phyloP scores from a whole-genome alignment of 352 stramenopile species.

The Globisporangium cylindrosporum region DNA sequence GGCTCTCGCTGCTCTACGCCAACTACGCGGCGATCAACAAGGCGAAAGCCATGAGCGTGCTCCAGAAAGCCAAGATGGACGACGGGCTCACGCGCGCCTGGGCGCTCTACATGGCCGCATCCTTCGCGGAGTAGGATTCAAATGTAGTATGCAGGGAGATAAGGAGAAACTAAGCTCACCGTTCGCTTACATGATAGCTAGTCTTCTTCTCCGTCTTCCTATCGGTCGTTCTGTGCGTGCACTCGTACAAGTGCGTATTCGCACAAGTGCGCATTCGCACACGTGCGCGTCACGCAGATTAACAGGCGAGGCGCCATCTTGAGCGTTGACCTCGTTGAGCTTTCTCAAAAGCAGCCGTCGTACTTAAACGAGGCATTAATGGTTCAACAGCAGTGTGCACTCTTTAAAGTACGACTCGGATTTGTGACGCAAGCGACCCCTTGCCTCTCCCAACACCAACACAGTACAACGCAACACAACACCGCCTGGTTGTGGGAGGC shows the following conservation, averaged over 20 bases:
- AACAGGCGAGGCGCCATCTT: not conserved
- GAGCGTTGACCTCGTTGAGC: not conserved
- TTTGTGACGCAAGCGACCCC: not conserved
- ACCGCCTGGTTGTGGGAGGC: not conserved
- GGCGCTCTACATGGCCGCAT: slow-evolving; percentile 68
- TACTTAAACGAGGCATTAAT: not conserved
- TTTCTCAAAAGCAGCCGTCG: not conserved
- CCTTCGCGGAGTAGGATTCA: no score
- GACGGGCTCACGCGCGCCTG: slow-evolving; percentile 66
- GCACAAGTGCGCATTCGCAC: not conserved
- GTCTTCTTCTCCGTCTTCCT: no score
- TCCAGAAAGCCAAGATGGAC: slow-evolving; percentile 60
- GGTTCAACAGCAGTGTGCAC: not conserved
- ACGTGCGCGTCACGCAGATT: not conserved
- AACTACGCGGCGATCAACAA: slow-evolving; percentile 71
- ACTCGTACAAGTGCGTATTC: no score
- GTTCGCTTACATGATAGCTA: no score
- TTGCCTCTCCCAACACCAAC: not conserved
- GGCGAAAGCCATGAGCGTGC: slow-evolving; percentile 37
- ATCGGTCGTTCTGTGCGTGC: no score
- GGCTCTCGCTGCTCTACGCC: slow-evolving; percentile 67
- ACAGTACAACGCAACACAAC: not conserved
- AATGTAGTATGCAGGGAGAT: no score
- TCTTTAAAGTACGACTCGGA: not conserved
- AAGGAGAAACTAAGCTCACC: no score